Base-by-base conservation (phyloP, 1,284 basidiomycete species). In the Cystobasidiaceae sp. region DNA sequence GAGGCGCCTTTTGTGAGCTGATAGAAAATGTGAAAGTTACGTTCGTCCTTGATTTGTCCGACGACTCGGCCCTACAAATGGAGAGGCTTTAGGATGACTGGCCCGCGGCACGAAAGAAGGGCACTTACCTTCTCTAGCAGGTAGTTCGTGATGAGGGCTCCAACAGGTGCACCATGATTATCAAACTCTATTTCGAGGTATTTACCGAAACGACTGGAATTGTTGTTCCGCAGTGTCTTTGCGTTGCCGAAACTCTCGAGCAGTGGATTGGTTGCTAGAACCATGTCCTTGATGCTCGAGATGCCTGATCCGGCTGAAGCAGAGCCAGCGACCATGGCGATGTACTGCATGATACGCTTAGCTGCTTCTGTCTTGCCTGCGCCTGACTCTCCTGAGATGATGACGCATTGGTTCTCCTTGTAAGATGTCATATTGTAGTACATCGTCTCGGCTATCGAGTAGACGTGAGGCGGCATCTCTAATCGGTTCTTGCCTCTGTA, bases 351-450 rank as follows among this genome's bases (percentile, higher is more conserved):
- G 79, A 99, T 98, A 64, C 93, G 85, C 77, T 97, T 97, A 25
- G 93, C 93, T 8, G 93, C 93, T 77, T 97, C 93, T 6, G 93
- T 97, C 82, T 97, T 96, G 55, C 93, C 93, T 11, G 93, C 93
- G 63, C 93, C 93, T 11, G 92, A 96, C 81, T 99, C 96, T 67
- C 96, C 96, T 54, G 94, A 94, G 75, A 99, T 99, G 79, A 99
- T 99, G 64, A 99, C 94, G 78, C 96, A 98, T 80, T 99, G 96
- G 77, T 98, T 99, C 79, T 98, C 94, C 77, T 94, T 88, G 80
- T 99, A 97, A 30, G 93, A 91, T 70, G 91, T 93, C 96, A 99
- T 98, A 78, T 96, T 93, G 81, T 98, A 98, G 81, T 97, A 98
- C 11, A 93, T 87, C 60, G 88, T 85, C 81, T 99, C 96, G 44